phyloP scores from a whole-genome alignment of 257 asterid species.

The Nicotiana sylvestris region DNA sequence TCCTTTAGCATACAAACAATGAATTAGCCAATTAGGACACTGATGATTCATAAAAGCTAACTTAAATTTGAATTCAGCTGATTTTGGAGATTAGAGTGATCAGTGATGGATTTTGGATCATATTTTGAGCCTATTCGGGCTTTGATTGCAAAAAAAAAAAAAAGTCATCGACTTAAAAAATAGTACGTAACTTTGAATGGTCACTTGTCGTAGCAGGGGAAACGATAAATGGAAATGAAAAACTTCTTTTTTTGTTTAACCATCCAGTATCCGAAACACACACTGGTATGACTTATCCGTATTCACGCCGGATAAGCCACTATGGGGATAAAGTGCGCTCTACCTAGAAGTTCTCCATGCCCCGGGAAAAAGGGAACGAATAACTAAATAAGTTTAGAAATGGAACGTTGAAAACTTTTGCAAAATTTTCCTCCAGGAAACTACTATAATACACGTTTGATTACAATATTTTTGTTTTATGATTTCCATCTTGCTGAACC shows the following conservation, averaged over 20 bases:
- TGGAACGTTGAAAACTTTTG: neutral
- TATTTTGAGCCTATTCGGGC: neutral
- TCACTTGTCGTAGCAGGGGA: neutral
- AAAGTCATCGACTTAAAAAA: neutral
- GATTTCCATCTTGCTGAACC: neutral
- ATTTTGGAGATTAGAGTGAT: neutral
- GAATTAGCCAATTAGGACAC: neutral
- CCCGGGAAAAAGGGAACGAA: too few species aligned
- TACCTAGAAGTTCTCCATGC: neutral
- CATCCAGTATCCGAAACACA: neutral
- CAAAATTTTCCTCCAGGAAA: too few species aligned
- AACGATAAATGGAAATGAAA: neutral
- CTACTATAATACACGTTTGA: too few species aligned
- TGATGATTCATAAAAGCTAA: neutral
- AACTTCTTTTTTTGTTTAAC: neutral
- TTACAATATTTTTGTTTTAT: too few species aligned
- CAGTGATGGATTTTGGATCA: neutral
- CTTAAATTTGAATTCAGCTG: neutral
- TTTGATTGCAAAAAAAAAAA: too few species aligned
- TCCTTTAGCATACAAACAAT: too few species aligned
- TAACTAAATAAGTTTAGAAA: neutral
- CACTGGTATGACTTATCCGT: neutral
- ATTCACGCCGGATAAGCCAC: neutral
- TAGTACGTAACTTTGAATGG: neutral
- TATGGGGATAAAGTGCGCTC: neutral